Percentiles rank a stretch among this genome's conserved stretches.
Conservation (phyloP, 495 filamentous ascomycete genomes). For the Neurospora hispaniola region DNA sequence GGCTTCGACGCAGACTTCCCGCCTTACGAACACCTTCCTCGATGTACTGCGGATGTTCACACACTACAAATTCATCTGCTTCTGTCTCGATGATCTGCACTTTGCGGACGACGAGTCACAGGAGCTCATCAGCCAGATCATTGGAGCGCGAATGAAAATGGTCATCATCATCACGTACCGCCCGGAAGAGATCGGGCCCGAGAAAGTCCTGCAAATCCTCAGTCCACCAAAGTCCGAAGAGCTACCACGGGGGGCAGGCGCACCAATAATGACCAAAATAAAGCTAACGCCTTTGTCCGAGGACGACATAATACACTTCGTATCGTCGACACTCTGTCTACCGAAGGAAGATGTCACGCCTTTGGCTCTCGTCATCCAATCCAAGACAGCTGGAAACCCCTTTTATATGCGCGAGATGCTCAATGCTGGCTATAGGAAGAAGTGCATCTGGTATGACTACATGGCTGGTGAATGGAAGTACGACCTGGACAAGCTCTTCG, state of each 20-base stretch:
- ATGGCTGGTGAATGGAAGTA: constrained; percentile 69
- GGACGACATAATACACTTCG: constrained; percentile 64
- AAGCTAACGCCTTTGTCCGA: constrained; percentile 57
- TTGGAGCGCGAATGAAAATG: constrained; percentile 61
- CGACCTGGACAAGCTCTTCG: constrained; percentile 72
- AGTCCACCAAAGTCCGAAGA: constrained; percentile 37
- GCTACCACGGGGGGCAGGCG: constrained; percentile 28
- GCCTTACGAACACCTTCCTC: constrained; percentile 72
- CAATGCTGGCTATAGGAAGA: constrained; percentile 73
- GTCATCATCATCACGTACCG: constrained; percentile 62
- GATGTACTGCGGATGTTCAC: constrained; percentile 74
- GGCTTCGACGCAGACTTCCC: constrained; percentile 60
- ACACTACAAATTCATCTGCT: constrained; percentile 66
- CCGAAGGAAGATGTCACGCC: constrained; percentile 49
- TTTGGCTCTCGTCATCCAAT: constrained; percentile 63
- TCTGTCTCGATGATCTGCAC: constrained; percentile 79
- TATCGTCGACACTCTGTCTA: constrained; percentile 59
- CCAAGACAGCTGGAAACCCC: constrained; percentile 72
- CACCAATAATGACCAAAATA: constrained; percentile 51
- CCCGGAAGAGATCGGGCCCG: constrained; percentile 39
- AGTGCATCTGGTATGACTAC: constrained; percentile 84
- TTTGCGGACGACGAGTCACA: constrained; percentile 78
- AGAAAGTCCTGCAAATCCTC: constrained; percentile 36
- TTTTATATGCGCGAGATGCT: constrained; percentile 89
- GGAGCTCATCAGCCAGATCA: constrained; percentile 66